Conservation (phyloP, 2,329 filamentous ascomycete species). For the Aspergillus quadricinctus region DNA sequence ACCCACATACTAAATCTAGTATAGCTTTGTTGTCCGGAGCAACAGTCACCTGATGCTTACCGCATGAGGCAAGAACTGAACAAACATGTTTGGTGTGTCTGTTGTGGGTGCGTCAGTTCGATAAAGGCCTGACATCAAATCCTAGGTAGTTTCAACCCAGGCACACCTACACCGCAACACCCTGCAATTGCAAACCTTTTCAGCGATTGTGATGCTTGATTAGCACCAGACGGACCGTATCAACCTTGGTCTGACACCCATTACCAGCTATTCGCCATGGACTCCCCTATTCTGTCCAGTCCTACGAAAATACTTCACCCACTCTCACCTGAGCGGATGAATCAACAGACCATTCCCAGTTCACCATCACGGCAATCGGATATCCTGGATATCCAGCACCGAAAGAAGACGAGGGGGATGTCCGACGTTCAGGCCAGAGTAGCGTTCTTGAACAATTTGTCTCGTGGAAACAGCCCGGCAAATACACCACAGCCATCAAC, state of each 20-base stretch:
- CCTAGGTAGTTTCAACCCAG: background rate
- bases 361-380: conserved; percentile 39
- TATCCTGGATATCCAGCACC: conserved; percentile 27
- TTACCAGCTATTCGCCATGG: conserved; percentile 22
- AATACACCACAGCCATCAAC: conserved; percentile 15
- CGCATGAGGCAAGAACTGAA: conserved; percentile 14
- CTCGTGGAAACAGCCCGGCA: conserved; percentile 29
- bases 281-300: conserved; percentile 25
- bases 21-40: conserved; percentile 23
- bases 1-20: background rate
- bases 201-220: conserved; percentile 4
- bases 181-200: background rate
- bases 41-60: conserved; percentile 28
- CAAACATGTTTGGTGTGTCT: conserved; percentile 21
- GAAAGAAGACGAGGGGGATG: conserved; percentile 31
- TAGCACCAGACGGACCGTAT: background rate
- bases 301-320: conserved; percentile 39
- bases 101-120: conserved; percentile 28
- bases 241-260: background rate
- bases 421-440: conserved; percentile 48
- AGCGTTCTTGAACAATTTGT: conserved; percentile 46
- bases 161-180: conserved; percentile 15
- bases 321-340: conserved; percentile 47
- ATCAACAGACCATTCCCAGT: conserved; percentile 41
- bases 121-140: conserved; percentile 7